phyloP scores from a whole-genome alignment of 441 rosid species.

The Arabidopsis hybrid region DNA sequence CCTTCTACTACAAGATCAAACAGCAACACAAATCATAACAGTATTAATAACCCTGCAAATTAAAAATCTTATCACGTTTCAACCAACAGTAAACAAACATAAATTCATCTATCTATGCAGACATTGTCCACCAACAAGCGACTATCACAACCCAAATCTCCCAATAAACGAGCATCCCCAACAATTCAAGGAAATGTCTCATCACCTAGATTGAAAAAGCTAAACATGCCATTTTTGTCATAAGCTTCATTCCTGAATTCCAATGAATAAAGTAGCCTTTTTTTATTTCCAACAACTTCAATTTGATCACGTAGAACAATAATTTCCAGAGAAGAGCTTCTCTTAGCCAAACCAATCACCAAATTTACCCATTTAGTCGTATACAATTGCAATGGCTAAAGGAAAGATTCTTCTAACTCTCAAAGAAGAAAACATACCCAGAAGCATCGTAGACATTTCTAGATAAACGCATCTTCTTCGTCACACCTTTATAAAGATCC shows the following conservation, averaged over 20 bases:
- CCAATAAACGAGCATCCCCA: neutral
- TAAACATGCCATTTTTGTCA: slow-evolving; percentile 13
- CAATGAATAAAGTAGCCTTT: slow-evolving; percentile 12
- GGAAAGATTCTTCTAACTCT: neutral
- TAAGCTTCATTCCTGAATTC: slow-evolving; percentile 23
- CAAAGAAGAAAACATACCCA: slow-evolving; percentile 56
- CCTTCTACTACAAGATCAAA: slow-evolving; percentile 56
- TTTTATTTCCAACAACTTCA: slow-evolving; percentile 9
- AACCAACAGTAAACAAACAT: slow-evolving; percentile 16
- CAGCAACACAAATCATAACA: slow-evolving; percentile 17
- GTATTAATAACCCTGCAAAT: neutral
- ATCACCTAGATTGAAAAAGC: neutral
- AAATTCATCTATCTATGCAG: slow-evolving; percentile 3
- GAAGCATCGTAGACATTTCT: slow-evolving; percentile 56
- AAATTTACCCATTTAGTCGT: neutral
- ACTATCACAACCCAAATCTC: neutral
- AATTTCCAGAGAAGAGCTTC: neutral
- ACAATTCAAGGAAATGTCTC: neutral
- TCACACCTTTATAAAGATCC: slow-evolving; percentile 77
- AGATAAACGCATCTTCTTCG: slow-evolving; percentile 75
- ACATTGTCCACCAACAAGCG: slow-evolving; percentile 8
- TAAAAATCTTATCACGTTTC: neutral
- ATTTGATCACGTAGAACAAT: neutral
- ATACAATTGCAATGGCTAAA: slow-evolving; percentile 6
- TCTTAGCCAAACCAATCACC: neutral